A percentile compares a stretch with the other conserved stretches of the same genome.
Evolutionary conservation across 768 basidiomycete genomes (phyloP).

Genomic region (Kwoniella sp.): DNA sequence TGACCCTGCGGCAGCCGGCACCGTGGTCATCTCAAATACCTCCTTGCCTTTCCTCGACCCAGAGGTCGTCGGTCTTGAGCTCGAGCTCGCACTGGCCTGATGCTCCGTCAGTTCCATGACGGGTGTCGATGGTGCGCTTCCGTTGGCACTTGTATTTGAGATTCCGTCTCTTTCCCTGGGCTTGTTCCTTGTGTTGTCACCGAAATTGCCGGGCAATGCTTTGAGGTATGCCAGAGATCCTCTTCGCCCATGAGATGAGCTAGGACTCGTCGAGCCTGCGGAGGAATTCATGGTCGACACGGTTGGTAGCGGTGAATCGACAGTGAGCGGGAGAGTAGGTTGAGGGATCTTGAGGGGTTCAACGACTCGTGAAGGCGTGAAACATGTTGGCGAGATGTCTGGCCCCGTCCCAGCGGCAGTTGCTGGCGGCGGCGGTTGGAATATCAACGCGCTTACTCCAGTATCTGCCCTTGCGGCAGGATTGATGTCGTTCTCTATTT

Average conservation of each 20-base stretch:
- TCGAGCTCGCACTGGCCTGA: neutral
- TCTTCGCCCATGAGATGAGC: conserved; percentile 5
- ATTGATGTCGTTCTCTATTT: neutral
- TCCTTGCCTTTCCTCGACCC: conserved; percentile 26
- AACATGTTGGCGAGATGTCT: conserved; percentile 20
- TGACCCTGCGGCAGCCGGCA: neutral
- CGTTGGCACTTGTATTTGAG: neutral
- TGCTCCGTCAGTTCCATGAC: neutral
- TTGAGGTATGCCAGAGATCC: conserved; percentile 10
- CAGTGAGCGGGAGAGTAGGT: neutral
- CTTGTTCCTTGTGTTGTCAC: neutral
- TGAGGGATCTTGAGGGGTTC: conserved; percentile 20
- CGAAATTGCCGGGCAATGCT: neutral
- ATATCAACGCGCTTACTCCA: conserved; percentile 6
- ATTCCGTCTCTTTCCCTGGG: neutral
- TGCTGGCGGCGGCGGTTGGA: conserved; percentile 7
- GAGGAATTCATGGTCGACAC: neutral
- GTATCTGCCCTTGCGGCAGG: neutral
- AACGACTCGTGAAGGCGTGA: conserved; percentile 2
- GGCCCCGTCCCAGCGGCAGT: neutral
- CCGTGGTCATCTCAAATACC: conserved; percentile 14
- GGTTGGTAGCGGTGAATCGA: neutral
- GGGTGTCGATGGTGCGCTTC: conserved; percentile 1
- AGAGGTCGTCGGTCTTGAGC: conserved; percentile 13
- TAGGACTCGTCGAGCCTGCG: neutral